These are phyloP conservation scores for Nothophytophthora sp. DNA, from an alignment of 352 stramenopile species.

Conservation along the genomic window DNA sequence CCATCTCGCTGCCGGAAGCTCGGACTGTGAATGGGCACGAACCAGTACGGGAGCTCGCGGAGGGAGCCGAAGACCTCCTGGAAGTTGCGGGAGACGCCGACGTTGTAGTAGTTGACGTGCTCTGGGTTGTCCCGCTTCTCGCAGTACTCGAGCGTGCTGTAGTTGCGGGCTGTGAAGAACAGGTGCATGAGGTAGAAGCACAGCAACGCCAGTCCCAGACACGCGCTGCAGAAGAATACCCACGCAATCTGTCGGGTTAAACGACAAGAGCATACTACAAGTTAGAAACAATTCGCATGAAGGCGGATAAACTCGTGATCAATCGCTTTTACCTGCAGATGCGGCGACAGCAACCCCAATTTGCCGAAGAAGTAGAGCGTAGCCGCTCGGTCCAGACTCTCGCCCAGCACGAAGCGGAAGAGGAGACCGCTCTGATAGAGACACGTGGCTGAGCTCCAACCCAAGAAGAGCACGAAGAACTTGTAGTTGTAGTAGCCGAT, in stretches of 20 bases:
- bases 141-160: constrained; percentile 87
- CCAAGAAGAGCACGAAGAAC: constrained; percentile 87
- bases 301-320: too few species aligned
- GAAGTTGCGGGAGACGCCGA: constrained; percentile 74
- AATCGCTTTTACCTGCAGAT: constrained; percentile 48
- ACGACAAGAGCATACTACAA: background rate
- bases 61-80: constrained; percentile 78
- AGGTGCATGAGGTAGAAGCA: constrained; percentile 85
- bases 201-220: constrained; percentile 59
- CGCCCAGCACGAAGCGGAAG: constrained; percentile 59
- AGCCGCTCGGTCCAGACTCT: constrained; percentile 51
- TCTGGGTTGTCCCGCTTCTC: constrained; percentile 80
- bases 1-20: constrained; percentile 46
- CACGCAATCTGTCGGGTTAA: constrained; percentile 42
- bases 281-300: too few species aligned
- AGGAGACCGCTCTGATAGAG: constrained; percentile 69
- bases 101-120: constrained; percentile 82
- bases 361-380: constrained; percentile 64
- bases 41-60: constrained; percentile 64
- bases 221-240: constrained; percentile 74
- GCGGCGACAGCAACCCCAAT: constrained; percentile 48
- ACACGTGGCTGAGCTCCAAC: constrained; percentile 69
- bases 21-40: constrained; percentile 64
- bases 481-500: constrained; percentile 92
- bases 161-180: constrained; percentile 69